These are phyloP conservation scores for Haematococcus lacustris DNA, from an alignment of 139 green algal genomes.

Conservation along the genomic window DNA sequence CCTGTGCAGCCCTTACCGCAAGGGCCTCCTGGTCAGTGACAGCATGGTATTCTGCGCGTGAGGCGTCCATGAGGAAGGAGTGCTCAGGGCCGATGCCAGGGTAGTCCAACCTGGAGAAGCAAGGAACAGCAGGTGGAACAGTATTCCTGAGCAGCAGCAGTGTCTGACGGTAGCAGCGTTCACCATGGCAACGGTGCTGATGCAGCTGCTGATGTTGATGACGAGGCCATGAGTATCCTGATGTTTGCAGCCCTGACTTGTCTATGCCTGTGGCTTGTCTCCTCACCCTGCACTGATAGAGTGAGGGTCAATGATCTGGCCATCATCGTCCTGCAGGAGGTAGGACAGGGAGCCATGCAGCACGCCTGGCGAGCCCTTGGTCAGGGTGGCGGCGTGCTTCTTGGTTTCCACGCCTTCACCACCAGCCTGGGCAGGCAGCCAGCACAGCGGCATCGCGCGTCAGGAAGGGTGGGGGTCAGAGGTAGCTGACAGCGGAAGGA, in stretches of 20 bases:
- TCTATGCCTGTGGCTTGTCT: too few species aligned
- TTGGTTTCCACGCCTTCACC: slow-evolving; percentile 82
- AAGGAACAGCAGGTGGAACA: too few species aligned
- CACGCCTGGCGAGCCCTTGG: slow-evolving; percentile 86
- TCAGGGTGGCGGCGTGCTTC: slow-evolving; percentile 97
- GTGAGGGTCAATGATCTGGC: slow-evolving; percentile 97
- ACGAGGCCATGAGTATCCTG: too few species aligned
- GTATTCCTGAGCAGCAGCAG: too few species aligned
- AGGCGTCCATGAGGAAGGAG: slow-evolving; percentile 92
- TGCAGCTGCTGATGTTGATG: too few species aligned
- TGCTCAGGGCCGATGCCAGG: slow-evolving; percentile 96
- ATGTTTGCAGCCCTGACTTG: too few species aligned
- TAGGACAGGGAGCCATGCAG: slow-evolving; percentile 93
- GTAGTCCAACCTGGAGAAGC: slow-evolving; percentile 85
- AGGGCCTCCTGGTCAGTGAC: slow-evolving; percentile 87
- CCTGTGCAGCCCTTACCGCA: too few species aligned
- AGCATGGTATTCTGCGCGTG: slow-evolving; percentile 88
- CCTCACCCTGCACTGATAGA: slow-evolving; percentile 88
- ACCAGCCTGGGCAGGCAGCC: too few species aligned
- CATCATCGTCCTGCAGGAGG: slow-evolving; percentile 93
- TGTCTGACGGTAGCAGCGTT: too few species aligned
- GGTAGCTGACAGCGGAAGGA: too few species aligned
- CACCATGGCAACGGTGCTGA: too few species aligned
- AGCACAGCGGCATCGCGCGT: slow-evolving; percentile 2
- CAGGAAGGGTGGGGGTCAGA: too few species aligned